A percentile compares a stretch with the other conserved stretches of the same genome.
These are phyloP conservation scores for Exobasidium rhododendri DNA, from an alignment of 1,284 basidiomycete species.

Conservation along the genomic window DNA sequence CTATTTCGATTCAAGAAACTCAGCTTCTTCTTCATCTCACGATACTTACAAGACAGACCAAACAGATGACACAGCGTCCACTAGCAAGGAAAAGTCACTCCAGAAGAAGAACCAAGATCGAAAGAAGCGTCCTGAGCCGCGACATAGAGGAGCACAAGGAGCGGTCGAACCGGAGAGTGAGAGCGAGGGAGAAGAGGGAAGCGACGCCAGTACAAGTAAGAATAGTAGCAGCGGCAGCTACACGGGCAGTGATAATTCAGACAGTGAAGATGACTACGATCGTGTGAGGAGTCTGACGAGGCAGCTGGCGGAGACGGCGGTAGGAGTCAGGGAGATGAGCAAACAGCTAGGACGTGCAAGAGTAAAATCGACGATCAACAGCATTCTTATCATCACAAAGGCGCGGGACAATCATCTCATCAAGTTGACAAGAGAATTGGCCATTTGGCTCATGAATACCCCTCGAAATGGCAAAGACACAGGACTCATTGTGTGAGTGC, in stretches of 20 bases:
- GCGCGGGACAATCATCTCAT: slow-evolving; percentile 95
- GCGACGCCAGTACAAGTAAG: slow-evolving; percentile 1
- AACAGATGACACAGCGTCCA: slow-evolving; percentile 1
- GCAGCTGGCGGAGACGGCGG: slow-evolving; percentile 92
- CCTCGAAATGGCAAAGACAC: slow-evolving; percentile 35
- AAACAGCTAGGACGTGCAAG: slow-evolving; percentile 93
- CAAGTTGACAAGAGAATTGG: slow-evolving; percentile 87
- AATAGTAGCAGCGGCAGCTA: not conserved
- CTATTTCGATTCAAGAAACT: not conserved
- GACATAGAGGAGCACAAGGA: slow-evolving; percentile 16
- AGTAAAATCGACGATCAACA: slow-evolving; percentile 86
- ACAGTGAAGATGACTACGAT: slow-evolving; percentile 66
- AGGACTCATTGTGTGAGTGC: slow-evolving; percentile 33
- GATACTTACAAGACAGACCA: not conserved
- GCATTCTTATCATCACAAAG: slow-evolving; percentile 93
- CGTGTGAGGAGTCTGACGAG: slow-evolving; percentile 69
- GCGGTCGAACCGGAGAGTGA: slow-evolving; percentile 19
- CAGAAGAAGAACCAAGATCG: not conserved
- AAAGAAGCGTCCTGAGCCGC: slow-evolving; percentile 6
- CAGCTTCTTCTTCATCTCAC: not conserved
- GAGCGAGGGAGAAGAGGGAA: slow-evolving; percentile 9
- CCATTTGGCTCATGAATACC: slow-evolving; percentile 57
- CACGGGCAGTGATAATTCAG: slow-evolving; percentile 8
- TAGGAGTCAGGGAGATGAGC: slow-evolving; percentile 96
- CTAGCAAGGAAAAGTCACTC: not conserved